Evolutionary conservation across 2,329 filamentous ascomycete species (phyloP).

Genomic region (Ceratocystis harringtonii): DNA sequence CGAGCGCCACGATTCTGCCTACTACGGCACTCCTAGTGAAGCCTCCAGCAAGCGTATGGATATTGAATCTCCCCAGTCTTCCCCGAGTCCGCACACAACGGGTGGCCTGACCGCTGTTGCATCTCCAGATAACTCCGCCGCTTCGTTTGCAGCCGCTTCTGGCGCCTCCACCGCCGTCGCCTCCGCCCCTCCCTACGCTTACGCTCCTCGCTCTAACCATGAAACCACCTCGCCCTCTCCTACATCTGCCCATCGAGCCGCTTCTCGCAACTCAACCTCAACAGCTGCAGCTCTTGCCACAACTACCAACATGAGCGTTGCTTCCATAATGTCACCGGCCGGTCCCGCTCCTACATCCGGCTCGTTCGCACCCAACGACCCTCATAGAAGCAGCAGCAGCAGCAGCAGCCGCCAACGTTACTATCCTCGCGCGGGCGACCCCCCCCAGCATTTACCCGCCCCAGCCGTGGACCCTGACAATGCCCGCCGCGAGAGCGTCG

Average conservation of each 20-base stretch:
- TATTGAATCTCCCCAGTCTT: slow-evolving; percentile 18
- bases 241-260: slow-evolving; percentile 33
- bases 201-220: slow-evolving; percentile 1
- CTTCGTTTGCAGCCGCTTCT: slow-evolving; percentile 22
- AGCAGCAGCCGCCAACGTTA: slow-evolving; percentile 29
- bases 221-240: slow-evolving; percentile 30
- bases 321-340: slow-evolving; percentile 29
- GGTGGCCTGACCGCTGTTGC: slow-evolving; percentile 17
- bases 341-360: slow-evolving; percentile 43
- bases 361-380: slow-evolving; percentile 47
- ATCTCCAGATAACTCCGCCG: slow-evolving; percentile 29
- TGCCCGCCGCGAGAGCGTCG: slow-evolving; percentile 56
- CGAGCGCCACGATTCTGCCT: slow-evolving; percentile 16
- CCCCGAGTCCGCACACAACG: slow-evolving; percentile 14
- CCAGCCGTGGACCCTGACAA: slow-evolving; percentile 24
- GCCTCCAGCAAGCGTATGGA: slow-evolving; percentile 18
- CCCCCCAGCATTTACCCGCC: not conserved
- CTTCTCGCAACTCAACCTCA: slow-evolving; percentile 18
- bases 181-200: slow-evolving; percentile 5
- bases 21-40: slow-evolving; percentile 17
- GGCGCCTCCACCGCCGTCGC: not conserved
- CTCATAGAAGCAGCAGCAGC: too few relatives aligned
- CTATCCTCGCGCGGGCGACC: slow-evolving; percentile 22
- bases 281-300: not conserved
- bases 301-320: slow-evolving; percentile 5